phyloP scores from a whole-genome alignment of 352 stramenopile species.

The Globisporangium cylindrosporum region DNA sequence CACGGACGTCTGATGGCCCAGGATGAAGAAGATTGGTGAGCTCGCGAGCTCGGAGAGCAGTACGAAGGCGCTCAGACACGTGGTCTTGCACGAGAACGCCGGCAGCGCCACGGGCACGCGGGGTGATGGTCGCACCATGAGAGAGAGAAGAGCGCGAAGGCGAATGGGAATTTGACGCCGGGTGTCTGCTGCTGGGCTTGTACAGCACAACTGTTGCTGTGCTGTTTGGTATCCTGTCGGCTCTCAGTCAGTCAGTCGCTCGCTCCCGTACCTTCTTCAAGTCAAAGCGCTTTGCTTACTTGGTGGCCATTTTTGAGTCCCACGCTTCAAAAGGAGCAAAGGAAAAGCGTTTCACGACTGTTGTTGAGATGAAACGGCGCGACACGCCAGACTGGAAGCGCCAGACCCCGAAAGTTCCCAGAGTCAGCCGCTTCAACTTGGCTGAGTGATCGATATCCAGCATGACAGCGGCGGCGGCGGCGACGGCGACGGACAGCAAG shows the following conservation, averaged over 20 bases:
- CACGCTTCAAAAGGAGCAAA: background rate
- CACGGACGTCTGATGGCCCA: slow-evolving; percentile 41
- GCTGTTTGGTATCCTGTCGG: background rate
- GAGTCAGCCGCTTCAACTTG: background rate
- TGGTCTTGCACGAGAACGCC: slow-evolving; percentile 44
- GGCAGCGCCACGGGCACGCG: slow-evolving; percentile 31
- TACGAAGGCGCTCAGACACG: slow-evolving; percentile 33
- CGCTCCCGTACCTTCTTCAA: background rate
- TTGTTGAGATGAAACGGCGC: background rate
- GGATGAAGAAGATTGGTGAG: slow-evolving; percentile 33
- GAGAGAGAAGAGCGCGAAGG: background rate
- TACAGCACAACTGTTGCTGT: background rate
- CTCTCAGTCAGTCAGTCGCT: background rate
- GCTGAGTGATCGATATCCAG: background rate
- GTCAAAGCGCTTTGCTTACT: background rate
- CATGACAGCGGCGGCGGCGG: background rate
- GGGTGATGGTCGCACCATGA: slow-evolving; percentile 11
- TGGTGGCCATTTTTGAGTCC: background rate
- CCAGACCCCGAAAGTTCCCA: background rate
- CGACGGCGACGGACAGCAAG: background rate
- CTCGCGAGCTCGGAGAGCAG: slow-evolving; percentile 40
- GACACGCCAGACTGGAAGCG: background rate
- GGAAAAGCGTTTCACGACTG: slow-evolving; percentile 5
- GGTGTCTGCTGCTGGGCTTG: background rate
- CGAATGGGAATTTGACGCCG: background rate